Percentiles rank a stretch among this genome's conserved stretches.
These are phyloP conservation scores for Fulvia fulva DNA, from an alignment of 2,329 filamentous ascomycete genomes.

Conservation along the genomic window DNA sequence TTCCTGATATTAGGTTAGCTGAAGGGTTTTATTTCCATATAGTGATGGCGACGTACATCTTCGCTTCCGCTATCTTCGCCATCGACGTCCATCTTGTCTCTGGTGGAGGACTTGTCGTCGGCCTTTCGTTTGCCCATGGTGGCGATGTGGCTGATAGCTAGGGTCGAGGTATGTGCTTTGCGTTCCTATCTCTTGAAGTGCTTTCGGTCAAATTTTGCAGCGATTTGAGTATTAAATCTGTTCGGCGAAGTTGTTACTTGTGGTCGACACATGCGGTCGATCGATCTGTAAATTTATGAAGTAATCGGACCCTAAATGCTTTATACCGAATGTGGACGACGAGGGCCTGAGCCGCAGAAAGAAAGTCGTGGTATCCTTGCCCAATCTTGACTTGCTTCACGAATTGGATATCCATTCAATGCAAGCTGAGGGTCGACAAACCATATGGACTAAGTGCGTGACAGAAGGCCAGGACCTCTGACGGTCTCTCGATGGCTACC, in stretches of 20 bases:
- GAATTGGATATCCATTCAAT: too few relatives aligned
- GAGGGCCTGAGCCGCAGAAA: too few relatives aligned
- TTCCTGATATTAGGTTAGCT: slow-evolving; percentile 55
- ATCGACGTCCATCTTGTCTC: slow-evolving; percentile 39
- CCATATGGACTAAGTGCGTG: background rate
- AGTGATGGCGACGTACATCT: slow-evolving; percentile 28
- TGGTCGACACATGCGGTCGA: too few relatives aligned
- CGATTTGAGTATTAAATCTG: too few relatives aligned
- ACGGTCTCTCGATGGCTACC: background rate
- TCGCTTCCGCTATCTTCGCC: slow-evolving; percentile 33
- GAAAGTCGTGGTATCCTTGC: background rate
- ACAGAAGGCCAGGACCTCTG: background rate
- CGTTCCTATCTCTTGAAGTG: too few relatives aligned
- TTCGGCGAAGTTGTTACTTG: too few relatives aligned
- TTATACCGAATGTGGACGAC: too few relatives aligned
- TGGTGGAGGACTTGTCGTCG: slow-evolving; percentile 44
- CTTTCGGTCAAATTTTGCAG: too few relatives aligned
- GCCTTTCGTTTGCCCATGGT: slow-evolving; percentile 53
- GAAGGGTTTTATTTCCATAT: background rate
- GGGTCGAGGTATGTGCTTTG: too few relatives aligned
- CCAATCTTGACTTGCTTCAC: background rate
- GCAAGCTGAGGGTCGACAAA: background rate
- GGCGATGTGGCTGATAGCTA: slow-evolving; percentile 2
- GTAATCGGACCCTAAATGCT: too few relatives aligned
- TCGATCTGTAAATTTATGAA: background rate